These are phyloP conservation scores for Xanthoceras sorbifolium DNA, from an alignment of 345 rosid species.

Conservation along the genomic window DNA sequence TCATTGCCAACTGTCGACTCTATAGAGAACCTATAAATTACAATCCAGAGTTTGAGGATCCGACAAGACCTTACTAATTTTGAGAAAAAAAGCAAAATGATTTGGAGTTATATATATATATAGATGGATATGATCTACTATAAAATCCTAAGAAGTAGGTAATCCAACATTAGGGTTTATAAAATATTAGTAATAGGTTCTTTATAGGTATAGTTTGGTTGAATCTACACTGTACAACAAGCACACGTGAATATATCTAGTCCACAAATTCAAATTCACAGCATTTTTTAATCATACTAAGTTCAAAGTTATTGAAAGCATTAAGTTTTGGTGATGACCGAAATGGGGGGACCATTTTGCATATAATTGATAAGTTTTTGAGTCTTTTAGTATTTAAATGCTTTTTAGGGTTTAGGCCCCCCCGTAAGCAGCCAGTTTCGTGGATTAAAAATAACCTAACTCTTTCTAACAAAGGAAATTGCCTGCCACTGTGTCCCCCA, in stretches of 20 bases:
- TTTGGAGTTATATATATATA: no score
- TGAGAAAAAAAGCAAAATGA: slow-evolving; percentile 6
- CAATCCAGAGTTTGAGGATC: slow-evolving; percentile 10
- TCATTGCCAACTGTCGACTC: slow-evolving; percentile 1
- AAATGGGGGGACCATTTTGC: slow-evolving; percentile 37
- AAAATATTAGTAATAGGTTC: slow-evolving; percentile 19
- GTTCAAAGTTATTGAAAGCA: slow-evolving; percentile 40
- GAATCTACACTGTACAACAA: slow-evolving; percentile 20
- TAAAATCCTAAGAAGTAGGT: slow-evolving; percentile 24
- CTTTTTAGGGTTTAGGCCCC: slow-evolving; percentile 22
- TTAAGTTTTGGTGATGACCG: slow-evolving; percentile 17
- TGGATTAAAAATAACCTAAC: slow-evolving; percentile 16
- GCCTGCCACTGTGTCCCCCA: slow-evolving; percentile 25
- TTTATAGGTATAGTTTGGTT: slow-evolving; percentile 38
- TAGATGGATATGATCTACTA: no score
- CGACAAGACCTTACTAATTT: neutral
- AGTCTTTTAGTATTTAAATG: neutral
- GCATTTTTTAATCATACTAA: slow-evolving; percentile 24
- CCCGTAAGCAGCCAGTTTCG: slow-evolving; percentile 6
- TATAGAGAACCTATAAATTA: neutral
- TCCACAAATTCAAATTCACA: slow-evolving; percentile 44
- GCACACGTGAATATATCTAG: slow-evolving; percentile 43
- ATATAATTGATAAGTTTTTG: slow-evolving; percentile 21
- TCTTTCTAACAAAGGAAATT: slow-evolving; percentile 30
- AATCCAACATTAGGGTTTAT: slow-evolving; percentile 29